Base-by-base conservation (phyloP, 495 filamentous ascomycete genomes). In the Cryomyces minteri region DNA sequence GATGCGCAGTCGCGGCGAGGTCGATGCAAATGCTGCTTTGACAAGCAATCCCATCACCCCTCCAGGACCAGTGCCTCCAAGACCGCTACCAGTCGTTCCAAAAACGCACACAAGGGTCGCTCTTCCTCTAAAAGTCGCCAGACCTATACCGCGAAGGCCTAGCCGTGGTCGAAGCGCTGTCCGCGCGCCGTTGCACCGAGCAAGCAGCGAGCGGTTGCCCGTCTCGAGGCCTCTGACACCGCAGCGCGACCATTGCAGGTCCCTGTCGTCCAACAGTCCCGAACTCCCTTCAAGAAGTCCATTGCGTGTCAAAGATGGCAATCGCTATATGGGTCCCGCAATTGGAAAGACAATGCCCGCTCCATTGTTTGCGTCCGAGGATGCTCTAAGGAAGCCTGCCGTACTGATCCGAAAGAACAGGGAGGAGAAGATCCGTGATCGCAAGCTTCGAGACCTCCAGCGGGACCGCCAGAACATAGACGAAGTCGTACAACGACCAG, bases 381-480 rank as follows among this genome's bases (percentile, higher is more conserved):
- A 25, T 25, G 18, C 18, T 25, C 18, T 25, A 25, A 2, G 2
- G n/a, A 41, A 18, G 31, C 41, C 11, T 39, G 43, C 29, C 41
- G 9, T 5, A 31, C 28, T 32, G 44, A 41, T 1, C 47, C 50
- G 38, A 43, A 48, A 44, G 44, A 49, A 34, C 45, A 34, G 55
- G 0, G 53, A 54, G 14, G 51, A 58, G 28, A 33, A 48, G 4
- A 54, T 48, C 12, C 41, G 48, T 11, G 46, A 44, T n/a, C 50
- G 55, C 6, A 60, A 58, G 42, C 41, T 58, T 18, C 55, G 55
- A 12, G 55, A 60, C 36, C 44, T 44, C 5, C 41, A 46, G 34
- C 42, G 47, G 10, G n/a, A 25, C n/a, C 38, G 43, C 25, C 42
- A 36, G 34, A 49, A 43, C 30, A 52, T 49, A 11, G 47, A 39